Conservation (phyloP, 2,329 filamentous ascomycete genomes). For the Myriosclerotinia scirpicola region DNA sequence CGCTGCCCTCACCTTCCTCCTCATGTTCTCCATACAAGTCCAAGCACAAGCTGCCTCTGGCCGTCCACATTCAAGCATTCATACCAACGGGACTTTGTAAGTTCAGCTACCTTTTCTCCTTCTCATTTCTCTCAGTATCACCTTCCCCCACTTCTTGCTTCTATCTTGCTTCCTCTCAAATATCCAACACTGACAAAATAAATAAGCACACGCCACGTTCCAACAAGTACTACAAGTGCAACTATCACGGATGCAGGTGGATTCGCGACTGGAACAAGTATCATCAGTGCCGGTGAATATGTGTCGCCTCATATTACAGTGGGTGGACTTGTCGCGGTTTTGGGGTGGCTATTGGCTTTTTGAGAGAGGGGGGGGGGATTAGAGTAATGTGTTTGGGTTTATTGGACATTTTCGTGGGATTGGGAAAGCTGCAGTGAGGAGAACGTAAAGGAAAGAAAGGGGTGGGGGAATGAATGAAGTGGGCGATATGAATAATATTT, state of each 20-base stretch:
- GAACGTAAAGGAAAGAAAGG: neutral
- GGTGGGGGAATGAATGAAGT: neutral
- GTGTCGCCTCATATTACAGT: neutral
- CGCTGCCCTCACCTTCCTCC: conserved; percentile 5
- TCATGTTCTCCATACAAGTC: conserved; percentile 1
- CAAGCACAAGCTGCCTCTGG: conserved; percentile 11
- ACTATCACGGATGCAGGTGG: conserved; percentile 4
- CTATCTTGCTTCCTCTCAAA: neutral
- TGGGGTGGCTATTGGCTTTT: conserved; percentile 17
- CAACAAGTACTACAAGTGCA: neutral
- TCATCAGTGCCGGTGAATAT: neutral
- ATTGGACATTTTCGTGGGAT: no score
- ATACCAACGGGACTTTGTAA: conserved; percentile 18
- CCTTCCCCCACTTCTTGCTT: no score
- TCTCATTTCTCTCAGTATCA: no score
- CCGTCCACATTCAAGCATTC: neutral
- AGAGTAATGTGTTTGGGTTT: neutral
- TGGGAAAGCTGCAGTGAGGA: neutral
- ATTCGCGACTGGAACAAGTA: conserved; percentile 11
- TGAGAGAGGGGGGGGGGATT: neutral
- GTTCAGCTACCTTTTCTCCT: neutral
- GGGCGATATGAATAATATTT: no score
- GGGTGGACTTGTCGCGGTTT: conserved; percentile 7
- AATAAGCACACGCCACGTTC: conserved; percentile 3
- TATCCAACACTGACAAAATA: conserved; percentile 2